These are phyloP conservation scores for Tulasnella sp. DNA, from an alignment of 768 basidiomycete genomes.

Conservation along the genomic window DNA sequence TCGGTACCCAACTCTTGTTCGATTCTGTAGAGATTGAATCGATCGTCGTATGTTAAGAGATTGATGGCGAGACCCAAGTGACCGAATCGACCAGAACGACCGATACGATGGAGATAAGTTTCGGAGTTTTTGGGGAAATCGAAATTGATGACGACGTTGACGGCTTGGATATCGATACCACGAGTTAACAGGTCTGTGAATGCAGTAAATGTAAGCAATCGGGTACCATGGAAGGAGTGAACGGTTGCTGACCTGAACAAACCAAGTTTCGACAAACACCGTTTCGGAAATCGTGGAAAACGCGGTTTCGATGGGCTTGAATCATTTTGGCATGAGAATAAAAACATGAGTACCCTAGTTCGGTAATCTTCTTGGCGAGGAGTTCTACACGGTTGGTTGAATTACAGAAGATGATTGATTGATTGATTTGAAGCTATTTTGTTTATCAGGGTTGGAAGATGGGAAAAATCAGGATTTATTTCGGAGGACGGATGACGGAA, in stretches of 20 bases:
- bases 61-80: slow-evolving; percentile 96
- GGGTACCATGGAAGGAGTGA: neutral
- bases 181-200: slow-evolving; percentile 77
- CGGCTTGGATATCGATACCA: slow-evolving; percentile 99
- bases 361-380: slow-evolving; percentile 97
- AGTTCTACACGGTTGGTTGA: slow-evolving; percentile 99
- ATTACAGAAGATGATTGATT: slow-evolving; percentile 99
- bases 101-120: slow-evolving; percentile 96
- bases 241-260: slow-evolving; percentile 40
- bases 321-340: slow-evolving; percentile 99
- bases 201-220: slow-evolving; percentile 25
- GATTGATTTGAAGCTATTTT: slow-evolving; percentile 93
- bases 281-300: slow-evolving; percentile 99
- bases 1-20: slow-evolving; percentile 98
- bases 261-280: slow-evolving; percentile 98
- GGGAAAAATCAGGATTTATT: neutral
- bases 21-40: slow-evolving; percentile 95
- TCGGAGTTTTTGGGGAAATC: slow-evolving; percentile 99
- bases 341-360: slow-evolving; percentile 99
- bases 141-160: slow-evolving; percentile 99
- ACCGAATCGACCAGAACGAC: slow-evolving; percentile 93
- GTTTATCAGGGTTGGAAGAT: neutral
- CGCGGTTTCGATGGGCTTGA: slow-evolving; percentile 95
- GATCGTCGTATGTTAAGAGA: slow-evolving; percentile 93
- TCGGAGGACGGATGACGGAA: neutral